Conservation (phyloP, 2,329 filamentous ascomycete genomes). For the Coleophoma eucalyptorum region DNA sequence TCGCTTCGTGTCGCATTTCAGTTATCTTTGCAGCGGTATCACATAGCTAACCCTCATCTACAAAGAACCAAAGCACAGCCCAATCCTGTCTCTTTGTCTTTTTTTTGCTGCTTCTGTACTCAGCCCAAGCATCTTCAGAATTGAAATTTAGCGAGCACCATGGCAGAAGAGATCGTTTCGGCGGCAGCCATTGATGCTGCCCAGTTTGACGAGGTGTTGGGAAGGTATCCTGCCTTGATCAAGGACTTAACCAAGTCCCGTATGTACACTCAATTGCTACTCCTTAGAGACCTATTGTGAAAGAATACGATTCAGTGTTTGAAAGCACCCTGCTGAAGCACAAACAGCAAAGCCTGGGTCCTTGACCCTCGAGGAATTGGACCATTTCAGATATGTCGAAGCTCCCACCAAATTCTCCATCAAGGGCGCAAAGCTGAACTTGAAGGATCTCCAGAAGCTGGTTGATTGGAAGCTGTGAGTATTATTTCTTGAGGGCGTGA, state of each 20-base stretch:
- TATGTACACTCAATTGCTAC: conserved; percentile 10
- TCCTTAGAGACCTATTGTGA: not conserved
- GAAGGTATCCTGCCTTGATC: conserved; percentile 21
- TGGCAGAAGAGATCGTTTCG: conserved; percentile 14
- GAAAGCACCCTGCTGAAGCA: not conserved
- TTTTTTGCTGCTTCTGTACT: conserved; percentile 1
- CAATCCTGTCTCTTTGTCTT: not conserved
- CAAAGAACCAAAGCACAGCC: not conserved
- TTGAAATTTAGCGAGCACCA: not conserved
- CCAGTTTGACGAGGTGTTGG: conserved; percentile 23
- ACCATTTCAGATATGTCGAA: conserved; percentile 53
- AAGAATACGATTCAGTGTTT: not conserved
- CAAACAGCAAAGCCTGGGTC: conserved; percentile 18
- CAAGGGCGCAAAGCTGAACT: conserved; percentile 38
- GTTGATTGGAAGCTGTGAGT: conserved; percentile 71
- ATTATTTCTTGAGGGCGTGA: conserved; percentile 7
- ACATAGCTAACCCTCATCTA: no score
- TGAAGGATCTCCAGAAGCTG: conserved; percentile 55
- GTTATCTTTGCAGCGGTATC: no score
- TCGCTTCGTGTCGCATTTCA: no score
- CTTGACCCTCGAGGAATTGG: conserved; percentile 47
- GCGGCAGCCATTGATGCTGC: conserved; percentile 15
- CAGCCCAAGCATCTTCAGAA: not conserved
- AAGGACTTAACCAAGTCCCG: conserved; percentile 14
- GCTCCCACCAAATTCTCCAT: conserved; percentile 44